A percentile compares a stretch with the other conserved stretches of the same genome.
These are phyloP conservation scores for Penicillium canescens DNA, from an alignment of 495 filamentous ascomycete genomes.

Conservation along the genomic window DNA sequence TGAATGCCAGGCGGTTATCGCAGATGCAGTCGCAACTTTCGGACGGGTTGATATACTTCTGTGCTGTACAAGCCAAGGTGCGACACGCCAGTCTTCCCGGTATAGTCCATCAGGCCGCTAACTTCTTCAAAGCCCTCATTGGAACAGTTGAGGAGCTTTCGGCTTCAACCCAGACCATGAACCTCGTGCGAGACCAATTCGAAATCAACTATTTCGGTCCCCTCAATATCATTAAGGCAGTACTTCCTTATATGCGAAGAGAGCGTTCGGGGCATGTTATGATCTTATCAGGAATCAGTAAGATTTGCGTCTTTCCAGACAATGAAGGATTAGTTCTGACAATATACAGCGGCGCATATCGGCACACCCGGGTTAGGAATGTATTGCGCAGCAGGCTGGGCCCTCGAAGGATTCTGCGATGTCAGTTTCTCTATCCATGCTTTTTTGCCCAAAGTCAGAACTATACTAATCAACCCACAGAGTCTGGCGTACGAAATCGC, in stretches of 20 bases:
- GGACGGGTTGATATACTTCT: slow-evolving; percentile 86
- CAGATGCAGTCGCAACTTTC: slow-evolving; percentile 80
- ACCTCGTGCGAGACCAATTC: slow-evolving; percentile 85
- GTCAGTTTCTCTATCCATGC: slow-evolving; percentile 28
- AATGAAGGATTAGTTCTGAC: slow-evolving; percentile 17
- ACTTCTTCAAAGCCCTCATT: slow-evolving; percentile 61
- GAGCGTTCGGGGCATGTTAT: slow-evolving; percentile 86
- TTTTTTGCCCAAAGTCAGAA: not conserved
- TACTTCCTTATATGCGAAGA: slow-evolving; percentile 74
- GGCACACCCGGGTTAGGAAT: slow-evolving; percentile 89
- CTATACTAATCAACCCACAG: slow-evolving; percentile 32
- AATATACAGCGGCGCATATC: slow-evolving; percentile 68
- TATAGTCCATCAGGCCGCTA: not conserved
- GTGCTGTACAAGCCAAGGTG: slow-evolving; percentile 84
- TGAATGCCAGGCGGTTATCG: slow-evolving; percentile 77
- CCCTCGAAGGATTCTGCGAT: slow-evolving; percentile 96
- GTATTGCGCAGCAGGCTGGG: slow-evolving; percentile 92
- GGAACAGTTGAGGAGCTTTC: slow-evolving; percentile 91
- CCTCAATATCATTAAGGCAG: slow-evolving; percentile 91
- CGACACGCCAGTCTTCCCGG: slow-evolving; percentile 1
- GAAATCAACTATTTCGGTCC: slow-evolving; percentile 93
- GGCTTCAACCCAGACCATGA: slow-evolving; percentile 67
- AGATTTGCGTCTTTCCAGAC: slow-evolving; percentile 13
- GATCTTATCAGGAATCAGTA: slow-evolving; percentile 81
- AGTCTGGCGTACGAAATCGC: slow-evolving; percentile 95